Base-by-base conservation (phyloP, 768 basidiomycete genomes). In the Tylopilus sp. region DNA sequence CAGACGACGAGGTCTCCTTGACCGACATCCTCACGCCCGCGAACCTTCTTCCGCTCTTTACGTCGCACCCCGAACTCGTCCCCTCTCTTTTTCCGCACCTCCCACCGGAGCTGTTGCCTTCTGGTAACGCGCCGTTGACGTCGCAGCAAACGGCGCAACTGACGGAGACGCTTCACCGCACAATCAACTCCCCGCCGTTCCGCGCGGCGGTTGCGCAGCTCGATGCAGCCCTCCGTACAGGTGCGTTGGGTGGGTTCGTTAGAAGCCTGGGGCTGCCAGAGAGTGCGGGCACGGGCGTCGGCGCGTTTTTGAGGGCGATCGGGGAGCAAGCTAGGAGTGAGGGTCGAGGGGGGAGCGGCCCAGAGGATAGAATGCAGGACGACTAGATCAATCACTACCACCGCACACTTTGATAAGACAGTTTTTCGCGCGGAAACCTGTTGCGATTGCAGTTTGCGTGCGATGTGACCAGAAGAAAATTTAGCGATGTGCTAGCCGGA, bases 181-280 rank as follows among this genome's bases (percentile, higher is more conserved):
- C 94, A 57, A 81, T 95, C 53, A 79, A 82, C 53, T 89, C 88
- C 1, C 86, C 90, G 0, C 92, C 89, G 59, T 93, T 95, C 71
- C 85, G 87, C 53, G 73, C 81, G 6, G 86, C 89, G 2, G 88
- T 94, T 18, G 73, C 80, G 3, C 88, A 80, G 64, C 79, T 97
- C 42, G 93, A 97, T 64, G 84, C 87, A 62, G 93, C 91, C 6
- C 73, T 97, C 48, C 74, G 85, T 44, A 93, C 88, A 0, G 93
- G 93, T 8, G 69, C 91, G 45, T 72, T 94, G 3, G 85, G 83
- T 6, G 81, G 78, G 1, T 74, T 95, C 18, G 90, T 95, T 51
- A 73, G 83, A 30, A 79, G 83, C 22, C 73, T 97, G 7, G 93
- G 92, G 3, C 71, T 97, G 33, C 89, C 91, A 0, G 90, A 88